Percentiles rank a stretch among this genome's conserved stretches.
Evolutionary conservation across 495 filamentous ascomycete genomes (phyloP).

Genomic region (Annulohypoxylon maeteangense): DNA sequence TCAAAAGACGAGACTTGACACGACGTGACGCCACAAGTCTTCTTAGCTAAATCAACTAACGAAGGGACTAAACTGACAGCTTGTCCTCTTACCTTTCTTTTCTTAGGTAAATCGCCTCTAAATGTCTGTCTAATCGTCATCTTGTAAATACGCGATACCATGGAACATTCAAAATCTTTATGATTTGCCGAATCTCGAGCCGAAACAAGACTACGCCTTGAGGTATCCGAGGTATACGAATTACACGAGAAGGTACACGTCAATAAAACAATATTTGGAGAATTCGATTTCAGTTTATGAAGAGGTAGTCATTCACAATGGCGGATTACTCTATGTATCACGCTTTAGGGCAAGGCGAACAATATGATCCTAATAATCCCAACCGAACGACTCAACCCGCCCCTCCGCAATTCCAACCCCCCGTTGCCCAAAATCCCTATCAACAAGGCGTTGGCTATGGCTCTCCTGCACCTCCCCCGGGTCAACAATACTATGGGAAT

Average conservation of each 20-base stretch:
- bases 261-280: constrained; percentile 4
- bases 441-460: constrained; percentile 68
- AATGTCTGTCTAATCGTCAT: constrained; percentile 9
- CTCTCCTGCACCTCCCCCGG: constrained; percentile 47
- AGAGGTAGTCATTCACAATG: constrained; percentile 57
- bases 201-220: constrained; percentile 8
- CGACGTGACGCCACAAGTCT: not conserved
- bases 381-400: constrained; percentile 66
- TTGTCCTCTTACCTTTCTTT: not conserved
- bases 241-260: constrained; percentile 5
- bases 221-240: constrained; percentile 11
- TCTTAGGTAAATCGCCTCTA: not conserved
- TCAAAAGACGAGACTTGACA: constrained; percentile 8
- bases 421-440: constrained; percentile 63
- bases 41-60: not conserved
- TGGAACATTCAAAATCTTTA: constrained; percentile 31
- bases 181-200: constrained; percentile 34
- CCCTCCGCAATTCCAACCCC: constrained; percentile 66
- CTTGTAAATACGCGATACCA: constrained; percentile 30
- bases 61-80: not conserved
- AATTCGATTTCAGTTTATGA: constrained; percentile 7
- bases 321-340: constrained; percentile 83
- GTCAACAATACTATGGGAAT: constrained; percentile 51
- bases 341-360: constrained; percentile 71
- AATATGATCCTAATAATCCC: constrained; percentile 70